Base-by-base conservation (phyloP, 176 grass and related monocot species). In the Aechmea fasciata region DNA sequence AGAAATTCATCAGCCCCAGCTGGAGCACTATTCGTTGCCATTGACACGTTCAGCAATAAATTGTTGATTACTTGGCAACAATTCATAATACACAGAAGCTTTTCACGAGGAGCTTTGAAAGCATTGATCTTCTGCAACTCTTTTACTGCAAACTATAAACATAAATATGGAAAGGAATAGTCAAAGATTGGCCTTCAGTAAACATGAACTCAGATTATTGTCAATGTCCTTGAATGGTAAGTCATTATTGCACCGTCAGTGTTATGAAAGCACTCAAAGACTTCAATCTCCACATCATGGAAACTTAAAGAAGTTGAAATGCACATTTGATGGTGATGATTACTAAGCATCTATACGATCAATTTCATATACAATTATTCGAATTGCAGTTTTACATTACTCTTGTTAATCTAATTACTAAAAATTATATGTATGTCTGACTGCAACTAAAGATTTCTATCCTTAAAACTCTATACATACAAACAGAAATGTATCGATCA, bases 31-130 rank as follows among this genome's bases (percentile, higher is more conserved):
- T 91, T 79, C 70, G 74, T 82, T 52, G 92, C 80, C 82, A 91
- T 91, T 3, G 92, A 96, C 73, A 79, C 64, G 13, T 91, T 88
- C 33, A 96, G 69, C 62, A 96, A 75, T 78, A 96, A 83, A 81
- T 96, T 96, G 67, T 96, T 96, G 73, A 96, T 96, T 49, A 91
- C 81, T 80, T 86, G 92, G 53, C 92, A 96, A 63, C 92, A 96
- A 49, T 83, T 89, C 88, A 96, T 87, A 64, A 96, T 68, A 62
- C 92, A 96, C 1, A 76, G 77, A 83, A 96, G 79, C 73, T 96
- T 96, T 50, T 96, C 92, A 10, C 83, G 62, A 22, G 92, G 92
- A 25, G 85, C 82, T 83, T 83, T 96, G 71, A 84, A 96, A 54
- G 83, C 70, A 76, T 96, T 91, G 10, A 96, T 85, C 81, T 91